Conservation (phyloP, 805 yeast species). For the Barnettozyma siamensis region DNA sequence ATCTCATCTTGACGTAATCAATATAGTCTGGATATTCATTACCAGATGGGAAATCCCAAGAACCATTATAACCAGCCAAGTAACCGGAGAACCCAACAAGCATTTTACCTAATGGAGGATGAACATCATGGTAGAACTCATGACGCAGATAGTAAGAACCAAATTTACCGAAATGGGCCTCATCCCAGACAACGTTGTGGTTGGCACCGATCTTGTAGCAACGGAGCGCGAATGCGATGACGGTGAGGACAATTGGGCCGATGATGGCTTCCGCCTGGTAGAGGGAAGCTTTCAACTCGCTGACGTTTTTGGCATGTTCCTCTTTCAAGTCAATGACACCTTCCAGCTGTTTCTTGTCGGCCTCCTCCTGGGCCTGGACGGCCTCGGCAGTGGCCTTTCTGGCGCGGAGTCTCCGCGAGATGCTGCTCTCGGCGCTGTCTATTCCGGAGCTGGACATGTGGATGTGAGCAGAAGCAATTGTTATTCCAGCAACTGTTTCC, state of each 20-base stretch:
- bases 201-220: constrained; percentile 70
- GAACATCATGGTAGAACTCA: constrained; percentile 93
- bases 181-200: constrained; percentile 89
- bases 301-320: constrained; percentile 5
- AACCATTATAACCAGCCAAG: constrained; percentile 81
- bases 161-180: constrained; percentile 95
- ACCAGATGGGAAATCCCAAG: constrained; percentile 86
- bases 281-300: constrained; percentile 18
- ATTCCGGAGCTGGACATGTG: constrained; percentile 17
- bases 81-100: constrained; percentile 84
- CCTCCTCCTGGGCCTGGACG: not conserved
- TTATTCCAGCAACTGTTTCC: too few relatives aligned
- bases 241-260: constrained; percentile 63
- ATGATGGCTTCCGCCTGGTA: constrained; percentile 27
- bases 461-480: too few relatives aligned
- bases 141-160: constrained; percentile 87
- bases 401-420: constrained; percentile 19
- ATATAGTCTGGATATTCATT: constrained; percentile 66
- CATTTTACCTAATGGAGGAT: constrained; percentile 96
- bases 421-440: constrained; percentile 10
- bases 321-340: constrained; percentile 2
- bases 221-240: constrained; percentile 65
- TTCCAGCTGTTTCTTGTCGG: not conserved
- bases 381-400: constrained; percentile 9
- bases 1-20: constrained; percentile 80